Percentiles rank a stretch among this genome's conserved stretches.
Conservation (phyloP, 495 filamentous ascomycete species). For the Glarea lozoyensis region DNA sequence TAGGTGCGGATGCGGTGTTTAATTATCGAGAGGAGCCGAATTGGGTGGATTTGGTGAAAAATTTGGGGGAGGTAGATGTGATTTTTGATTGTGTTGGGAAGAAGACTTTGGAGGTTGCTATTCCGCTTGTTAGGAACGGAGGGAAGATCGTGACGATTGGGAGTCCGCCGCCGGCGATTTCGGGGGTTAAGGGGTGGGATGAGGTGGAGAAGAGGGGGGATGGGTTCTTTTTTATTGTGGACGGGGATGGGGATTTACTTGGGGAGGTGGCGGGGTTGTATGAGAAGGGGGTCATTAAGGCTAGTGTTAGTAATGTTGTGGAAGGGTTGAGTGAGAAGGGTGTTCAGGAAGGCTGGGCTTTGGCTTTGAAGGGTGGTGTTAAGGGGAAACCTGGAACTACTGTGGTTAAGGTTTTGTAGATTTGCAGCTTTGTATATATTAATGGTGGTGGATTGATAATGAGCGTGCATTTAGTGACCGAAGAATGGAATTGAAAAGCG, state of each 20-base stretch:
- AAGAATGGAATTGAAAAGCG: too few relatives aligned
- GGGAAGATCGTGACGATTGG: conserved; percentile 8
- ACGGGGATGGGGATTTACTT: conserved; percentile 1
- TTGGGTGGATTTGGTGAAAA: background rate
- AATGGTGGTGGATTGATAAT: too few relatives aligned
- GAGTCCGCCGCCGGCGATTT: conserved; percentile 3
- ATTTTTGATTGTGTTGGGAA: conserved; percentile 7
- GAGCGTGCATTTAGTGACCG: too few relatives aligned
- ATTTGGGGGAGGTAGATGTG: conserved; percentile 1
- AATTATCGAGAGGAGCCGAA: conserved; percentile 2
- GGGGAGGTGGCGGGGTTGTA: conserved; percentile 3
- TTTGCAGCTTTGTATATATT: too few relatives aligned
- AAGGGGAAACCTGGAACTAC: conserved; percentile 8
- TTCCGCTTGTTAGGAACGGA: conserved; percentile 2
- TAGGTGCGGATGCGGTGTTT: conserved; percentile 5
- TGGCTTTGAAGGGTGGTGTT: conserved; percentile 7
- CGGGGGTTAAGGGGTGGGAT: conserved; percentile 7
- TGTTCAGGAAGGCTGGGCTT: conserved; percentile 6
- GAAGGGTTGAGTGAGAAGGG: conserved; percentile 7
- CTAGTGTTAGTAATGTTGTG: conserved; percentile 7
- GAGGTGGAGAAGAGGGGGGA: conserved; percentile 4
- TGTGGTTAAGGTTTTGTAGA: conserved; percentile 8
- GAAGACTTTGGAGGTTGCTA: conserved; percentile 1
- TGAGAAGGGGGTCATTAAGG: background rate
- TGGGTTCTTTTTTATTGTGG: conserved; percentile 11